Conservation (phyloP, 441 rosid genomes). For the Euphorbia neoarborescens region DNA sequence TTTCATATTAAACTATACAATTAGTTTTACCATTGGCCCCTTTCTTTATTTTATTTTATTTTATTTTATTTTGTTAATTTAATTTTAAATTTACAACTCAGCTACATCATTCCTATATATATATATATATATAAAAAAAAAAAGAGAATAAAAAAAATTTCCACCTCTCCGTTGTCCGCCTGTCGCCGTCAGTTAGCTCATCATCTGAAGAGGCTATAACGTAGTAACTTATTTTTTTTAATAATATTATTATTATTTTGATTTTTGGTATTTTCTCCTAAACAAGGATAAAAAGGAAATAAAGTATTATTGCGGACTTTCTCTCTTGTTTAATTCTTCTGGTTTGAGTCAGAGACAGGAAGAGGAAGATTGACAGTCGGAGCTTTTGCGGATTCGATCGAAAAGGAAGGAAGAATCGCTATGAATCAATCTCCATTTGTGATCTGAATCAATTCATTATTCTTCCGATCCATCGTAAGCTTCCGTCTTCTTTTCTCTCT, state of each 20-base stretch:
- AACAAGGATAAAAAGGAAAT: neutral
- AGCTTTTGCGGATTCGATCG: neutral
- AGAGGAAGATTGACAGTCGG: neutral
- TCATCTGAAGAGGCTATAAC: neutral
- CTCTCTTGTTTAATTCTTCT: neutral
- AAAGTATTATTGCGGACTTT: neutral
- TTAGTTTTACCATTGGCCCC: neutral
- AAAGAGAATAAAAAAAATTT: neutral
- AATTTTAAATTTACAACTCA: neutral
- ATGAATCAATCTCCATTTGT: neutral
- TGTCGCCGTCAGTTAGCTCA: slow-evolving; percentile 9
- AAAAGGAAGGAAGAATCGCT: slow-evolving; percentile 7
- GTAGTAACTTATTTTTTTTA: too few relatives aligned
- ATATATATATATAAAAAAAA: neutral
- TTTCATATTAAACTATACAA: neutral
- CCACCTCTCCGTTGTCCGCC: neutral
- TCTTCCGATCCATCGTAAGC: slow-evolving; percentile 21
- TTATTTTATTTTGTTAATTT: neutral
- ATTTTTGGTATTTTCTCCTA: neutral
- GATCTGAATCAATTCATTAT: slow-evolving; percentile 10
- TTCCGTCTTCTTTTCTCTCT: neutral
- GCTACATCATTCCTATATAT: too few relatives aligned
- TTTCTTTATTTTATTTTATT: neutral
- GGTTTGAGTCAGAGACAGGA: neutral
- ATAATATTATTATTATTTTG: too few relatives aligned